Conservation (phyloP, 371 early-diverging fungal species). For the Rhizomucor miehei region DNA sequence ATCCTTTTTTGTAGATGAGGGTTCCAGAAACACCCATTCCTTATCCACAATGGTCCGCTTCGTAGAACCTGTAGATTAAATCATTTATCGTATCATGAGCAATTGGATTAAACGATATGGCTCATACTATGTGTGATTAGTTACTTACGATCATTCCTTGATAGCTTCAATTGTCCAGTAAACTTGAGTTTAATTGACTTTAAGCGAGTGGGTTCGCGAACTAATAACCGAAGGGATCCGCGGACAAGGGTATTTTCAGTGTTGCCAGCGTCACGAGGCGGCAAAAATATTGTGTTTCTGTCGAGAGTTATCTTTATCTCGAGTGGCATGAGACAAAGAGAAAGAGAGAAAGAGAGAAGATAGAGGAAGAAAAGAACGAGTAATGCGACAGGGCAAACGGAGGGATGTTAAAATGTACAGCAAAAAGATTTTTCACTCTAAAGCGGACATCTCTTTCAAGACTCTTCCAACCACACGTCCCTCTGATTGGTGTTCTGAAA, state of each 20-base stretch:
- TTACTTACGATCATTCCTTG: slow-evolving; percentile 15
- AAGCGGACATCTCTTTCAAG: too few species aligned
- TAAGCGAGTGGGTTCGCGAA: slow-evolving; percentile 2
- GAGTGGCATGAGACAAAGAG: background rate
- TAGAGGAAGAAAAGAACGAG: slow-evolving; percentile 1
- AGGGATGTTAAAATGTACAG: too few species aligned
- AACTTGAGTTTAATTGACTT: slow-evolving; percentile 10
- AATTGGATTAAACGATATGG: background rate
- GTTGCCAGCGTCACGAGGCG: background rate
- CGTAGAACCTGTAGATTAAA: background rate
- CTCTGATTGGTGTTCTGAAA: too few species aligned
- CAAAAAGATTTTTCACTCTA: too few species aligned
- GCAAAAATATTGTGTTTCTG: slow-evolving; percentile 8
- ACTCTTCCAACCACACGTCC: too few species aligned
- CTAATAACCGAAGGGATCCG: slow-evolving; percentile 2
- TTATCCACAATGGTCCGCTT: slow-evolving; percentile 3
- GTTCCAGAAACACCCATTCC: slow-evolving; percentile 14
- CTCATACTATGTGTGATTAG: background rate
- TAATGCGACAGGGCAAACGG: too few species aligned
- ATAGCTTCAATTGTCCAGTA: slow-evolving; percentile 9
- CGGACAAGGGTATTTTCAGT: slow-evolving; percentile 6
- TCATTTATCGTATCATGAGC: background rate
- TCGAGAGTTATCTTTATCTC: slow-evolving; percentile 11
- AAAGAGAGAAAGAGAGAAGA: background rate
- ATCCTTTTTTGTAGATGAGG: slow-evolving; percentile 17